Evolutionary conservation across 495 filamentous ascomycete genomes (phyloP).

Genomic region (Jackrogersella minutella): DNA sequence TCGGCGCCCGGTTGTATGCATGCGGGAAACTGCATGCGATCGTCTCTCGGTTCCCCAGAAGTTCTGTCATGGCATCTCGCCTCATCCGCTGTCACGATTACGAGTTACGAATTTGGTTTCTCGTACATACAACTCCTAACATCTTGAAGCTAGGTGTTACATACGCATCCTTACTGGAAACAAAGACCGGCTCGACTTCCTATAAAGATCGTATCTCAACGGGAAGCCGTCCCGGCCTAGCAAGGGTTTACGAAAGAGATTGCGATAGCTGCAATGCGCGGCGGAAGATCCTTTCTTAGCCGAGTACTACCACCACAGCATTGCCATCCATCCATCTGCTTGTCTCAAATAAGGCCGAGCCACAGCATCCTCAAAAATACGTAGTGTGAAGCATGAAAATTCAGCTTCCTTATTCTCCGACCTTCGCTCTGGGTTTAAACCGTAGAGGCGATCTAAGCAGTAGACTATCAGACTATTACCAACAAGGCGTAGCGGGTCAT

Average conservation of each 20-base stretch:
- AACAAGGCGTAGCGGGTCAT: not conserved
- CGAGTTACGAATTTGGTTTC: not conserved
- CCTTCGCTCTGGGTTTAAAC: not conserved
- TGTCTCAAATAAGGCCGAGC: not conserved
- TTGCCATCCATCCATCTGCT: constrained; percentile 1
- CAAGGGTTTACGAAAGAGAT: constrained; percentile 9
- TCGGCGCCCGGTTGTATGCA: constrained; percentile 11
- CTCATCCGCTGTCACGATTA: constrained; percentile 1
- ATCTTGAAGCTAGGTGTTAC: not conserved
- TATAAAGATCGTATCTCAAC: constrained; percentile 15
- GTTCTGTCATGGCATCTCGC: not conserved
- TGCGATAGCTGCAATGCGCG: constrained; percentile 1
- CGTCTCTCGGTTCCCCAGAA: not conserved
- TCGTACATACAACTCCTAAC: not conserved
- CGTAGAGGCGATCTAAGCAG: not conserved
- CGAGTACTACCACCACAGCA: constrained; percentile 1
- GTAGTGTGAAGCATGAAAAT: constrained; percentile 1
- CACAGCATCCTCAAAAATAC: constrained; percentile 5
- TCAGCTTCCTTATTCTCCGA: constrained; percentile 1
- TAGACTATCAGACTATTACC: not conserved
- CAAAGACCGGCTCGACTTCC: constrained; percentile 17
- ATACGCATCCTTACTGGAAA: not conserved
- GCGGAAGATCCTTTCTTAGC: not conserved
- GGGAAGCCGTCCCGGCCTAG: constrained; percentile 23
- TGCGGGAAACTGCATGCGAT: constrained; percentile 16